Evolutionary conservation across 2,329 filamentous ascomycete species (phyloP).

Genomic region (Geosmithia morbida): DNA sequence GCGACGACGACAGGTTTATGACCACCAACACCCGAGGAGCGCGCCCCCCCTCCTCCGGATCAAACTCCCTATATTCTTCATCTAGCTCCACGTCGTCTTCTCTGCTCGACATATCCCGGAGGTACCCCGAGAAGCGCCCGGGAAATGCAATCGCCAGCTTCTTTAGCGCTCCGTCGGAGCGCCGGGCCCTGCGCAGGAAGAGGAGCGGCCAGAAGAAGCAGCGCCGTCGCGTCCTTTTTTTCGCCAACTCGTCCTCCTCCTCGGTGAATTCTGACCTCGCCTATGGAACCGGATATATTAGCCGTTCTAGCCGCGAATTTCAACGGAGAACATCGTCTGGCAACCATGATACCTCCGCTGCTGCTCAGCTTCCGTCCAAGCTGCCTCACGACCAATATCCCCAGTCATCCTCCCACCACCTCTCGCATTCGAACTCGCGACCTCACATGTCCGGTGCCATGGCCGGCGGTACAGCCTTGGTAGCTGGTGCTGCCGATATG

Average conservation of each 20-base stretch:
- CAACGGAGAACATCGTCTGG: slow-evolving; percentile 2
- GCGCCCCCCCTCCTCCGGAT: slow-evolving; percentile 9
- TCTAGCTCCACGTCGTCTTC: slow-evolving; percentile 41
- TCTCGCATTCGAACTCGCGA: neutral
- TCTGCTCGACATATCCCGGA: slow-evolving; percentile 50
- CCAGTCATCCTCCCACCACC: neutral
- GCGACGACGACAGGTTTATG: slow-evolving; percentile 1
- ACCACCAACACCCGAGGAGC: neutral
- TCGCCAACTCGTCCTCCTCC: slow-evolving; percentile 49
- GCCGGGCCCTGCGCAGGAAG: slow-evolving; percentile 15
- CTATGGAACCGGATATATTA: slow-evolving; percentile 47
- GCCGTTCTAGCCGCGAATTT: slow-evolving; percentile 13
- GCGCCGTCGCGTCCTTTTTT: slow-evolving; percentile 36
- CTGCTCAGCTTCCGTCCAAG: neutral
- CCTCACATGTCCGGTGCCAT: slow-evolving; percentile 1
- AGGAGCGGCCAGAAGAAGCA: slow-evolving; percentile 28
- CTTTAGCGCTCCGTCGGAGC: slow-evolving; percentile 46
- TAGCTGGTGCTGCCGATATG: neutral
- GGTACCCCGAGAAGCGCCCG: slow-evolving; percentile 28
- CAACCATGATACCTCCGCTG: slow-evolving; percentile 2
- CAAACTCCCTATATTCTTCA: slow-evolving; percentile 22
- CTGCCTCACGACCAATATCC: slow-evolving; percentile 5
- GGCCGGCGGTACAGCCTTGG: slow-evolving; percentile 1
- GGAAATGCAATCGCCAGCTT: slow-evolving; percentile 44
- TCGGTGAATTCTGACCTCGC: slow-evolving; percentile 55